These are phyloP conservation scores for Pulveroboletus sp. DNA, from an alignment of 768 basidiomycete species.

Conservation along the genomic window DNA sequence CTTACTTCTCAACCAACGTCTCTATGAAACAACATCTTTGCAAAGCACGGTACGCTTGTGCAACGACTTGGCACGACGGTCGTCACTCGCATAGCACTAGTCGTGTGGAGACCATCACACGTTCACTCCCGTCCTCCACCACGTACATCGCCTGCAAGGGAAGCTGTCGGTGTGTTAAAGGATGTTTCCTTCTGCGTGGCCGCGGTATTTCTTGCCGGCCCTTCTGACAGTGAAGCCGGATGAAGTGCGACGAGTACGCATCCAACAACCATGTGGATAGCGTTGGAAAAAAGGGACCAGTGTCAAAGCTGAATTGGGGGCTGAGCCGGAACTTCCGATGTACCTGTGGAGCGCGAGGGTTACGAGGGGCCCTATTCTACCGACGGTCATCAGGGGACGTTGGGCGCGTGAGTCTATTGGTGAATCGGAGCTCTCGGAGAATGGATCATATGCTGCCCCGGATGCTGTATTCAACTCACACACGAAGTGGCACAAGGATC, in stretches of 20 bases:
- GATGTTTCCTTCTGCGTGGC: constrained; percentile 8
- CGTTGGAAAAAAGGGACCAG: neutral
- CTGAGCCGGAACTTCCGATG: neutral
- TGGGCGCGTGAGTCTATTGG: constrained; percentile 33
- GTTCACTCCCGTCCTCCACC: neutral
- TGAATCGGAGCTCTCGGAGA: neutral
- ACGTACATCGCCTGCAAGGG: constrained; percentile 10
- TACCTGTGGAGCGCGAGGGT: constrained; percentile 3
- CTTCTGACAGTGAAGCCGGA: constrained; percentile 18
- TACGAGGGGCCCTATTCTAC: constrained; percentile 26
- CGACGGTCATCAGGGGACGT: constrained; percentile 47
- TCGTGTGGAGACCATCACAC: too few relatives aligned
- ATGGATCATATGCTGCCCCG: constrained; percentile 13
- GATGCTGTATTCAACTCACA: constrained; percentile 15
- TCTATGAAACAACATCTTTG: too few relatives aligned
- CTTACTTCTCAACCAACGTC: too few relatives aligned
- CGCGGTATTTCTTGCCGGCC: neutral
- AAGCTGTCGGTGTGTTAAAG: constrained; percentile 11
- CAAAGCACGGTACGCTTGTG: too few relatives aligned
- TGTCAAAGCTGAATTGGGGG: neutral
- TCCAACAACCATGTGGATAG: constrained; percentile 1
- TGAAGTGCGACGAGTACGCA: constrained; percentile 37
- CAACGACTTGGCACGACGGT: constrained; percentile 40
- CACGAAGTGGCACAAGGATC: too few relatives aligned
- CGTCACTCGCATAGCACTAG: too few relatives aligned